Percentiles rank a stretch among this genome's conserved stretches.
Evolutionary conservation across 73 alveolate genomes (phyloP).

Genomic region (Durusdinium trenchii): DNA sequence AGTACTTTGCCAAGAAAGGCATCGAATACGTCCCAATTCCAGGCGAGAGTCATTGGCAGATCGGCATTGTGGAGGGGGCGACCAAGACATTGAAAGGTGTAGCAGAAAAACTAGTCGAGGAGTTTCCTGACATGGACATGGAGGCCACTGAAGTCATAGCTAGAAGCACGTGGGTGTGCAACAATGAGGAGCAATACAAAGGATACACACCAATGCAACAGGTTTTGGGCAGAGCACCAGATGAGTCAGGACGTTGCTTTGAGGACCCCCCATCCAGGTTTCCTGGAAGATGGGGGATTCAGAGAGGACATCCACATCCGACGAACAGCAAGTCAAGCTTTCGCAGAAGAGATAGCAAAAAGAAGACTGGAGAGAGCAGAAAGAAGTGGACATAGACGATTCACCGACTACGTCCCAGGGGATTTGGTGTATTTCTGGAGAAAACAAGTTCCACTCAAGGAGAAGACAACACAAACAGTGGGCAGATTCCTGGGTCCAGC

Average conservation of each 20-base stretch:
- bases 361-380: background rate
- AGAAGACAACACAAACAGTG: background rate
- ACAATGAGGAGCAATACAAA: background rate
- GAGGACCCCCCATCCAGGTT: background rate
- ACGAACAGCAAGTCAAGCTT: background rate
- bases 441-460: background rate
- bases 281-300: conserved; percentile 26
- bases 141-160: background rate
- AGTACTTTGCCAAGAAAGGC: background rate
- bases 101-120: background rate
- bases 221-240: background rate
- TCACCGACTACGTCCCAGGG: background rate
- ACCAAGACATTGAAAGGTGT: background rate
- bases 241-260: background rate
- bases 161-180: background rate
- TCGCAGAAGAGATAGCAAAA: conserved; percentile 15
- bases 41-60: conserved; percentile 10
- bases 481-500: conserved; percentile 27
- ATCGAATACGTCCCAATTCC: background rate
- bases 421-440: conserved; percentile 4
- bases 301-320: background rate
- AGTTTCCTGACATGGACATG: background rate
- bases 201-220: background rate
- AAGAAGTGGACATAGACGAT: background rate
- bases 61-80: background rate